phyloP scores from a whole-genome alignment of 164 flowering plant genomes.

The Santalum album region DNA sequence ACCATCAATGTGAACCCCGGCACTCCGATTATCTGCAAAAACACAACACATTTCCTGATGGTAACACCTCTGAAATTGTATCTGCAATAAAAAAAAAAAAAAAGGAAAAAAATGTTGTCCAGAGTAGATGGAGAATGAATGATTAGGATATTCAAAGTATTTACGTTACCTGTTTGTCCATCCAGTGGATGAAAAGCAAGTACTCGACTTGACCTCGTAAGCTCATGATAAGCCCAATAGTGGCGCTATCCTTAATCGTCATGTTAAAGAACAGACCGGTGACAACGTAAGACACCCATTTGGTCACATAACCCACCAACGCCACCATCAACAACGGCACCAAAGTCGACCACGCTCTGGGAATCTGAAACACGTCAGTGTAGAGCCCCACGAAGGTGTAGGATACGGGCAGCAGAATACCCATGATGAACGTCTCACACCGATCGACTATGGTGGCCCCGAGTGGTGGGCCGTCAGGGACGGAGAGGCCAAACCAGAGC shows the following conservation, averaged over 20 bases:
- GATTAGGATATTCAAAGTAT: too few species aligned
- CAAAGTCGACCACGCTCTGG: conserved; percentile 13
- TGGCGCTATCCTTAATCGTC: conserved; percentile 36
- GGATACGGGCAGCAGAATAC: conserved; percentile 47
- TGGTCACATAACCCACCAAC: conserved; percentile 19
- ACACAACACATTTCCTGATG: too few species aligned
- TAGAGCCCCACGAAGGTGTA: conserved; percentile 34
- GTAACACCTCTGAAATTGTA: neutral
- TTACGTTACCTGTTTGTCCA: conserved; percentile 41
- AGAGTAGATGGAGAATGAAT: neutral
- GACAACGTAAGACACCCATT: conserved; percentile 21
- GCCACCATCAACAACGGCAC: conserved; percentile 23
- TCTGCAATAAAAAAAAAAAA: neutral
- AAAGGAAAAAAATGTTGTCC: neutral
- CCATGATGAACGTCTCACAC: conserved; percentile 33
- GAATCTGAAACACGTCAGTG: conserved; percentile 24
- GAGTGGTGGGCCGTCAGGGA: conserved; percentile 75
- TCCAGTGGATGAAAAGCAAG: conserved; percentile 36
- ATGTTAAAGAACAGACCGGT: conserved; percentile 26
- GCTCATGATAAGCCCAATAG: conserved; percentile 43
- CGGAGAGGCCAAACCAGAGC: conserved; percentile 45
- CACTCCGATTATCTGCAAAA: conserved; percentile 37
- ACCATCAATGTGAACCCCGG: conserved; percentile 40
- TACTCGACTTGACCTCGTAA: conserved; percentile 61
- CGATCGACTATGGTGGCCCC: conserved; percentile 51